Percentiles rank a stretch among this genome's conserved stretches.
Evolutionary conservation across 768 basidiomycete species (phyloP).

Genomic region (Leucosporidium yakuticum): DNA sequence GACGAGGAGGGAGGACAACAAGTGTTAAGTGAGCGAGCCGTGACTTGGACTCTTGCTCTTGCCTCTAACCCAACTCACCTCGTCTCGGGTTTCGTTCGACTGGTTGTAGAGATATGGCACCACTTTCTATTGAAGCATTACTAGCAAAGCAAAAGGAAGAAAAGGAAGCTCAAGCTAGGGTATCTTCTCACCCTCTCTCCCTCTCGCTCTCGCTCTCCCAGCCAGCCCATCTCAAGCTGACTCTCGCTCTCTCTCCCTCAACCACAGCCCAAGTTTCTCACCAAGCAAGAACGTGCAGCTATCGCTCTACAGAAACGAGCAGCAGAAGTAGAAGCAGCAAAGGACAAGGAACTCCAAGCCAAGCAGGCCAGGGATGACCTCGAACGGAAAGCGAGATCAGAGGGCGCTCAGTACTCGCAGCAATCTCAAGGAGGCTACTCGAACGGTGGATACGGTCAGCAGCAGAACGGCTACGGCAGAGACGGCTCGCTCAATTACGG

Average conservation of each 20-base stretch:
- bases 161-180: slow-evolving; percentile 85
- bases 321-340: slow-evolving; percentile 71
- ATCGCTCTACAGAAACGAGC: slow-evolving; percentile 81
- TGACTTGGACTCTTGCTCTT: neutral
- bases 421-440: neutral
- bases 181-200: slow-evolving; percentile 40
- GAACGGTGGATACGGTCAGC: neutral
- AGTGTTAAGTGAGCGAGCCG: neutral
- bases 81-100: neutral
- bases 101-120: neutral
- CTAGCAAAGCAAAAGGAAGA: slow-evolving; percentile 81
- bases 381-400: slow-evolving; percentile 69
- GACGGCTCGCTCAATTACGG: slow-evolving; percentile 42
- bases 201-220: neutral
- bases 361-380: slow-evolving; percentile 61
- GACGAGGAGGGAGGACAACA: neutral
- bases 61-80: neutral
- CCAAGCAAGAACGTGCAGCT: slow-evolving; percentile 83
- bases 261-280: slow-evolving; percentile 81
- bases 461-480: slow-evolving; percentile 46
- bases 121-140: slow-evolving; percentile 66
- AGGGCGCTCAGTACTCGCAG: slow-evolving; percentile 44
- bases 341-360: slow-evolving; percentile 58
- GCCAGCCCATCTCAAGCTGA: neutral
- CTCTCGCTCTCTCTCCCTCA: neutral